Evolutionary conservation across 2,329 filamentous ascomycete genomes (phyloP).

Genomic region (Gliomastix tumulicola): DNA sequence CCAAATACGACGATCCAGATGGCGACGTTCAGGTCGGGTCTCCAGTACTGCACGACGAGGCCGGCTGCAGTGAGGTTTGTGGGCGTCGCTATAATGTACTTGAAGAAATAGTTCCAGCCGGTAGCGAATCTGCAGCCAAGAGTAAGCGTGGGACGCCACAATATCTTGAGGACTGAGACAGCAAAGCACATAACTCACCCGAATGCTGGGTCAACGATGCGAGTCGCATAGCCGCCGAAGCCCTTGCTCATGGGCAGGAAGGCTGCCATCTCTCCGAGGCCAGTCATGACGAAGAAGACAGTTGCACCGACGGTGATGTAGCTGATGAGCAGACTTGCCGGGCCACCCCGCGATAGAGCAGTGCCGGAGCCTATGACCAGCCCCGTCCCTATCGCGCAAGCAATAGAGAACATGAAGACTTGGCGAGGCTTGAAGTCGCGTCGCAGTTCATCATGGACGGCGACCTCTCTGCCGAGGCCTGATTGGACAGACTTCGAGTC

Average conservation of each 20-base stretch:
- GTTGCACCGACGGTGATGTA: constrained; percentile 36
- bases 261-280: constrained; percentile 24
- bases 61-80: constrained; percentile 30
- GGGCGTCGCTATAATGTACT: constrained; percentile 28
- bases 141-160: too few species aligned
- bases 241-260: constrained; percentile 17
- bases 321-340: constrained; percentile 27
- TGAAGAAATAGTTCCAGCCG: constrained; percentile 41
- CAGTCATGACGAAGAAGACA: constrained; percentile 49
- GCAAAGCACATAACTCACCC: constrained; percentile 10
- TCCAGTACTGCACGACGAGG: constrained; percentile 28
- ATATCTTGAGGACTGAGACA: neutral
- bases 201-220: constrained; percentile 20
- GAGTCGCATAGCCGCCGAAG: constrained; percentile 18
- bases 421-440: constrained; percentile 18
- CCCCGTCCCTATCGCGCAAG: constrained; percentile 27
- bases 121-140: constrained; percentile 35
- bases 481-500: too few species aligned
- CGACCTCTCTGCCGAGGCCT: too few species aligned
- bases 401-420: constrained; percentile 28
- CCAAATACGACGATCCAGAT: constrained; percentile 28
- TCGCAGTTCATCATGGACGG: constrained; percentile 6
- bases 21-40: constrained; percentile 25
- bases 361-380: constrained; percentile 46
- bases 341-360: constrained; percentile 38